A percentile compares a stretch with the other conserved stretches of the same genome.
These are phyloP conservation scores for Auriscalpium microsporum DNA, from an alignment of 768 basidiomycete genomes.

Conservation along the genomic window DNA sequence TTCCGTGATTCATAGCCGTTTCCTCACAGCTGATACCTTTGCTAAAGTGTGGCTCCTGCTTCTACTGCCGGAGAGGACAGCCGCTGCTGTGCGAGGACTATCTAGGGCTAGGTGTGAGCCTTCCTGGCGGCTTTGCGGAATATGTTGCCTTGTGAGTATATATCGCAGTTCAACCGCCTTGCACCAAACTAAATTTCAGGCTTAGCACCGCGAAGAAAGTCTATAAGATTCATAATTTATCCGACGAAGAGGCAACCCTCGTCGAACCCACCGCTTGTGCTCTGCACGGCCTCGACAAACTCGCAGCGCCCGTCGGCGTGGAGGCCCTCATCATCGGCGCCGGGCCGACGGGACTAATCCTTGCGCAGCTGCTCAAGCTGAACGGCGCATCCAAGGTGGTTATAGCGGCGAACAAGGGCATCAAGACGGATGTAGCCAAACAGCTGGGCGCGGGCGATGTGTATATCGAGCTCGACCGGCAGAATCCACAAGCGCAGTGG, in stretches of 20 bases:
- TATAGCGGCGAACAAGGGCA: conserved; percentile 82
- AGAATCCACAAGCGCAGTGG: conserved; percentile 73
- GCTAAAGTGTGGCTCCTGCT: conserved; percentile 69
- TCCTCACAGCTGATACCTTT: not conserved
- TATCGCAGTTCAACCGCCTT: not conserved
- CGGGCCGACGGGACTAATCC: conserved; percentile 85
- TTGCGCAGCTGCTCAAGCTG: conserved; percentile 79
- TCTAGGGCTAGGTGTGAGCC: conserved; percentile 67
- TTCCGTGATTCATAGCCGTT: conserved; percentile 6
- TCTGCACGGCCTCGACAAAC: conserved; percentile 85
- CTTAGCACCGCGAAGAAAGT: conserved; percentile 61
- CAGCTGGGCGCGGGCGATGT: conserved; percentile 73
- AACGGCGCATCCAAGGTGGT: conserved; percentile 78
- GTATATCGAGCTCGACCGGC: conserved; percentile 77
- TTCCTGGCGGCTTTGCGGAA: conserved; percentile 84
- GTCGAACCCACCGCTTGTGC: conserved; percentile 89
- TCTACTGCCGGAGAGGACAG: conserved; percentile 82
- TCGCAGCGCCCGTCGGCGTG: conserved; percentile 71
- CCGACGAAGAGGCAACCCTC: conserved; percentile 81
- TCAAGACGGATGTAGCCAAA: conserved; percentile 84
- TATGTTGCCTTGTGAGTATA: conserved; percentile 71
- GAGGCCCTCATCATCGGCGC: conserved; percentile 86
- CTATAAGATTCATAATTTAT: conserved; percentile 82
- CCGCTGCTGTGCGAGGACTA: conserved; percentile 81
- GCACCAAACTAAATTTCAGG: not conserved